Conservation (phyloP, 2,329 filamentous ascomycete genomes). For the Pestalotiopsis sp. region DNA sequence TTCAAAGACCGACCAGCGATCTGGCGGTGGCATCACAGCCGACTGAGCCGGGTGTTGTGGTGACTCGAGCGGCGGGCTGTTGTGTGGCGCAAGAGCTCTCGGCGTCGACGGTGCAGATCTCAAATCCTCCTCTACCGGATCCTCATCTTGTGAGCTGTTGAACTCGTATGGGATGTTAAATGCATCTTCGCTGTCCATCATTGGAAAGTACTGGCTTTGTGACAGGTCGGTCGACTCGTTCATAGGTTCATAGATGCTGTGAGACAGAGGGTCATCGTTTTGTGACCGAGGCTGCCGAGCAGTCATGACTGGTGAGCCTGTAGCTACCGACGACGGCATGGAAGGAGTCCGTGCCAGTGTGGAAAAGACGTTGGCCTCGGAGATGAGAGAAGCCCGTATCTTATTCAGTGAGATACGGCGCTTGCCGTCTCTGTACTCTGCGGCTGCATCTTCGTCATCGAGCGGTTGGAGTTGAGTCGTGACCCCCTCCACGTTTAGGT, state of each 20-base stretch:
- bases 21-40: slow-evolving; percentile 28
- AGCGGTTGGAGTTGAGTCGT: slow-evolving; percentile 41
- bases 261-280: slow-evolving; percentile 22
- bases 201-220: slow-evolving; percentile 33
- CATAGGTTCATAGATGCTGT: slow-evolving; percentile 27
- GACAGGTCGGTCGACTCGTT: slow-evolving; percentile 35
- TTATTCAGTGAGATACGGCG: slow-evolving; percentile 65
- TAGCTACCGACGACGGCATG: slow-evolving; percentile 58
- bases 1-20: slow-evolving; percentile 34
- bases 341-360: slow-evolving; percentile 60
- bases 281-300: slow-evolving; percentile 28
- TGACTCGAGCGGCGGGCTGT: slow-evolving; percentile 40
- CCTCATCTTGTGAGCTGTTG: slow-evolving; percentile 34
- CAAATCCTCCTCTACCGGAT: slow-evolving; percentile 35
- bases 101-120: slow-evolving; percentile 51
- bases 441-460: slow-evolving; percentile 33
- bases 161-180: slow-evolving; percentile 60
- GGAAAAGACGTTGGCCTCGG: slow-evolving; percentile 68
- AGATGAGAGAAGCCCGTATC: slow-evolving; percentile 67
- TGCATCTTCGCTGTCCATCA: slow-evolving; percentile 57
- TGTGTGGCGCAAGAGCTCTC: slow-evolving; percentile 40
- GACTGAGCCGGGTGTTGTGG: slow-evolving; percentile 33
- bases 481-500: slow-evolving; percentile 69
- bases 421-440: slow-evolving; percentile 63
- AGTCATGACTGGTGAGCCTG: slow-evolving; percentile 44